These are phyloP conservation scores for Rostrohypoxylon terebratum DNA, from an alignment of 495 filamentous ascomycete species.

Conservation along the genomic window DNA sequence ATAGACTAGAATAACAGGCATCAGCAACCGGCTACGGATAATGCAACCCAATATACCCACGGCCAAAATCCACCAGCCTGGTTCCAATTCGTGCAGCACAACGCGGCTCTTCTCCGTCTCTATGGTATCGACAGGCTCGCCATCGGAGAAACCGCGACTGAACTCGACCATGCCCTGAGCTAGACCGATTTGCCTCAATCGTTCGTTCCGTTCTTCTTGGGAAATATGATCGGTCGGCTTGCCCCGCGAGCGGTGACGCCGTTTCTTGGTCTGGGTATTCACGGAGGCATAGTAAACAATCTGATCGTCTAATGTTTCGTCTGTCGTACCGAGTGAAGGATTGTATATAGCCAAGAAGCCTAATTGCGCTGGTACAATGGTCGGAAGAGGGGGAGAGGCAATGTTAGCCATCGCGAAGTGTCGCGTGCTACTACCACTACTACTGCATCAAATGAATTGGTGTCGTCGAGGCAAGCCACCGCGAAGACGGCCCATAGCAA, in stretches of 20 bases:
- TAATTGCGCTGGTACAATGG: conserved; percentile 79
- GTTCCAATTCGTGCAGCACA: conserved; percentile 81
- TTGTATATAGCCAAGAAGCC: conserved; percentile 95
- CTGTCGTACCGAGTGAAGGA: conserved; percentile 84
- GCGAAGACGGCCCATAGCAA: conserved; percentile 35
- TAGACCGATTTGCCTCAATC: conserved; percentile 91
- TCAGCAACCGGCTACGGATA: conserved; percentile 17
- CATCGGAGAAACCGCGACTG: conserved; percentile 84
- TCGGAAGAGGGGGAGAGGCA: conserved; percentile 34
- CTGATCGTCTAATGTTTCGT: conserved; percentile 89
- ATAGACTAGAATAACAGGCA: conserved; percentile 66
- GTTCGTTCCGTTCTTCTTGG: conserved; percentile 79
- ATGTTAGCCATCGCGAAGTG: conserved; percentile 31
- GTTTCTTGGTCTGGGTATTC: conserved; percentile 54
- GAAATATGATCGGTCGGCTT: conserved; percentile 56
- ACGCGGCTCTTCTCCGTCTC: conserved; percentile 91
- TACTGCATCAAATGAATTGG: conserved; percentile 25
- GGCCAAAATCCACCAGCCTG: conserved; percentile 94
- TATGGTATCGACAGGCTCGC: conserved; percentile 79
- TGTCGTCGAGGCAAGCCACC: conserved; percentile 36
- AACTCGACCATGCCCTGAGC: conserved; percentile 98
- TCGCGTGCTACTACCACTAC: conserved; percentile 2
- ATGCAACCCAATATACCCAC: conserved; percentile 60
- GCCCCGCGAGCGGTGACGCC: conserved; percentile 51
- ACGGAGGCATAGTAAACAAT: conserved; percentile 91